Conservation (phyloP, 2,329 filamentous ascomycete genomes). For the Alternaria gansuensis region DNA sequence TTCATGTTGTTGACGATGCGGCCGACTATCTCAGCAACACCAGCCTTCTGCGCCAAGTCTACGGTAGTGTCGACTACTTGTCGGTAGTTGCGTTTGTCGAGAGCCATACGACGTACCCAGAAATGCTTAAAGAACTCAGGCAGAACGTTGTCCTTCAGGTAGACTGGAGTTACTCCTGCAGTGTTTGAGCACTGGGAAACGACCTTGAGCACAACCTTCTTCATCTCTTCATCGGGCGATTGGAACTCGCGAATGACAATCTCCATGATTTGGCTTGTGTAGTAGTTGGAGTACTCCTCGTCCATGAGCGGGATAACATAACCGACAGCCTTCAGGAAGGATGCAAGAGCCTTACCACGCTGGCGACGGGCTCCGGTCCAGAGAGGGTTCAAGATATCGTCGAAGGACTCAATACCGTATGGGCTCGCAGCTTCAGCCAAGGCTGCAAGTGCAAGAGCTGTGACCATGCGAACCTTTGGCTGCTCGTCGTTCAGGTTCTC, state of each 20-base stretch:
- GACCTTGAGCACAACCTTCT: slow-evolving; percentile 98
- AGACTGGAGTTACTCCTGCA: slow-evolving; percentile 91
- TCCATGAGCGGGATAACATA: slow-evolving; percentile 99
- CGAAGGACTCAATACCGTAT: slow-evolving; percentile 98
- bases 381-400: slow-evolving; percentile 94
- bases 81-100: slow-evolving; percentile 97
- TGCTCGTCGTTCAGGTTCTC: slow-evolving; percentile 97
- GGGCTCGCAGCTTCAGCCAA: slow-evolving; percentile 96
- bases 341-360: slow-evolving; percentile 92
- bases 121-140: slow-evolving; percentile 99
- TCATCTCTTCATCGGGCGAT: slow-evolving; percentile 99
- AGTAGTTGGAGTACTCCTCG: slow-evolving; percentile 99
- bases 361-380: slow-evolving; percentile 98
- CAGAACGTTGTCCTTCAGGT: slow-evolving; percentile 93
- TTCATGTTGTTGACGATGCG: slow-evolving; percentile 94
- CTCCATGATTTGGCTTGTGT: slow-evolving; percentile 98
- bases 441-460: slow-evolving; percentile 91
- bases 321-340: slow-evolving; percentile 95
- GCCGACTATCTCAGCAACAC: slow-evolving; percentile 92
- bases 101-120: slow-evolving; percentile 95
- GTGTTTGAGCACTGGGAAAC: slow-evolving; percentile 95
- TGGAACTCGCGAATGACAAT: slow-evolving; percentile 95
- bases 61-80: slow-evolving; percentile 98
- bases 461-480: slow-evolving; percentile 96
- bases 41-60: slow-evolving; percentile 97